Base-by-base conservation (phyloP, 768 basidiomycete genomes). In the Trametes maxima region DNA sequence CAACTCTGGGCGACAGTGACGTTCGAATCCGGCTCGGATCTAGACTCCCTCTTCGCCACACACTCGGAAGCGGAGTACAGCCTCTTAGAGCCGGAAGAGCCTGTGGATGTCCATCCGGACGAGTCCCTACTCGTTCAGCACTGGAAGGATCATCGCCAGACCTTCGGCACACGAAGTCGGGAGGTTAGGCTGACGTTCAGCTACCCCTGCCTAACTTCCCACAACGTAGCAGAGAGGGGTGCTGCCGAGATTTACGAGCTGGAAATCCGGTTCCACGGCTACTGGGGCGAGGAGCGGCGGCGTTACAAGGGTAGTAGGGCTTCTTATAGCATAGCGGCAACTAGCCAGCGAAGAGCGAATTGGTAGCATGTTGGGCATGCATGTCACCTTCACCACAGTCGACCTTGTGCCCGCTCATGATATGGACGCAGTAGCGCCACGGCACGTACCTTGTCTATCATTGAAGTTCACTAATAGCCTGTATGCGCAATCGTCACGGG, bases 191-290 rank as follows among this genome's bases (percentile, higher is more conserved):
- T 58, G 56, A 17, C 52, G 25, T 63, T 58, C 40, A 47, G 37
- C 50, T 62, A 57, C 28, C 51, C 51, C 24, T 60, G 52, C 36
- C 37, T 13, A 5, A 7, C 21, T 6, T 21, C 35, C 16, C 43
- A 39, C 56, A n/a, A 17, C 4, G 46, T 49, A 1, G 14, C 47
- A 5, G 61, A 54, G 17, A 43, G 25, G 2, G 49, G 50, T 2
- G 14, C 47, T 35, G 55, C 51, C n/a, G 61, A 62, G 45, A 50
- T 57, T 17, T 62, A 62, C 55, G 61, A 62, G 55, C 55, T 62
- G 8, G 61, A 62, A 2, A 54, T 62, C 24, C 24, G 50, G 51
- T 57, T 46, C 44, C 51, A 39, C 2, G 61, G 56, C 7, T 57
- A 40, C 39, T 57, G 47, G n/a, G 17, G 16, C 16, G 21, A 42